Evolutionary conservation across 148 eudicot species (phyloP), one percentile per base, ranked within the genome.

Genomic region (Chenopodium quinoa): DNA sequence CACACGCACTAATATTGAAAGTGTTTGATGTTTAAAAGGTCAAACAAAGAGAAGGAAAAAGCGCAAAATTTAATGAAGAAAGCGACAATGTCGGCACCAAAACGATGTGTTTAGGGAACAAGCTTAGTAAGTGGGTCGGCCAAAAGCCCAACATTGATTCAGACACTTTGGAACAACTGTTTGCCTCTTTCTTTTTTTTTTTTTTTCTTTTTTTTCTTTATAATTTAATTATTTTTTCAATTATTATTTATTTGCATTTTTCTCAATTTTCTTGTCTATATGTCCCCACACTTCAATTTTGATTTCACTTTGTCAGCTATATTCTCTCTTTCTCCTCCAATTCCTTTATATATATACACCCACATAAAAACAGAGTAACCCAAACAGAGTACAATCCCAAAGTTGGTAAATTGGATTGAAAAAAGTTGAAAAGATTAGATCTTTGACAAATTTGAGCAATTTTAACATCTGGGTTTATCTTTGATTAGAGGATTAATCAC

Each of bases 101-200:
- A 85, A 78, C 79, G 77, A 75, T 23, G 80, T 46, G 84, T 76
- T 74, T 29, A 79, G 86, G 84, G 83, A 81, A 86, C 86, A 82
- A 85, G 46, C 54, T 20, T 66, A 78, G 86, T 85, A 32, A 81
- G 47, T 54, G 81, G 85, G 88, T 85, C 90, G 86, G 88, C 76
- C 7, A 72, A 81, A 81, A 79, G 70, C 79, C 71, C 13, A 68
- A 78, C 90, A 88, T 62, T 86, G 86, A 86, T 79, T 70, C 80
- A 56, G 86, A 84, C 88, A 81, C 77, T 31, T 81, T 81, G 71
- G 75, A 46, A 27, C 19, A 0, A 62, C 80, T 75, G 68, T 62
- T 83, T 82, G 34, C 77, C 77, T 47, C 13, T 71, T 65, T 19
- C 25, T 40, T 58, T 71, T 48, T 25, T 20, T 50, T 31, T 29